A percentile compares a stretch with the other conserved stretches of the same genome.
These are phyloP conservation scores for Eucalyptus shirleyi DNA, from an alignment of 345 rosid genomes.

Conservation along the genomic window DNA sequence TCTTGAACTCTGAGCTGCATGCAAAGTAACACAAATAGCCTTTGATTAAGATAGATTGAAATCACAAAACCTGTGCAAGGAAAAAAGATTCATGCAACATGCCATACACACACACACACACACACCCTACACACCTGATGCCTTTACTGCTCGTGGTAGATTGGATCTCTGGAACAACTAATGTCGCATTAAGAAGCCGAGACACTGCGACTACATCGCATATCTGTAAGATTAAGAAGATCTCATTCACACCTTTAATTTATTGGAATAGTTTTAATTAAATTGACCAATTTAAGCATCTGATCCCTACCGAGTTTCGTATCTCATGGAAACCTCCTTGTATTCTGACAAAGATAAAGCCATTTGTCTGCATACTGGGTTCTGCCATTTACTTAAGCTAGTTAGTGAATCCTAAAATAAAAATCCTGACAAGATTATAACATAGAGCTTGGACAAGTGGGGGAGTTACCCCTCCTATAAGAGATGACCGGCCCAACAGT, in stretches of 20 bases:
- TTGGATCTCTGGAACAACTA: slow-evolving; percentile 93
- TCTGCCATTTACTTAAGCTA: slow-evolving; percentile 16
- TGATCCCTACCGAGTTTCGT: slow-evolving; percentile 73
- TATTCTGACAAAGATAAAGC: slow-evolving; percentile 81
- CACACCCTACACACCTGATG: slow-evolving; percentile 41
- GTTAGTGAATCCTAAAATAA: not conserved
- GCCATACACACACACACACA: not conserved
- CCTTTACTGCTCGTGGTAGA: slow-evolving; percentile 99
- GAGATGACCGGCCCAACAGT: not conserved
- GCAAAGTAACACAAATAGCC: not conserved
- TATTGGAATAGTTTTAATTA: not conserved
- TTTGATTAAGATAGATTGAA: not conserved
- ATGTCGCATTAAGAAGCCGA: slow-evolving; percentile 86
- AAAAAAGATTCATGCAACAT: not conserved
- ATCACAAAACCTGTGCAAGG: not conserved
- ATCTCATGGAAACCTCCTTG: slow-evolving; percentile 99
- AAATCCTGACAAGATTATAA: not conserved
- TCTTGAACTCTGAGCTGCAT: slow-evolving; percentile 89
- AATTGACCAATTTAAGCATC: not conserved
- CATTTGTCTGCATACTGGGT: slow-evolving; percentile 44
- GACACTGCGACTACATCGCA: slow-evolving; percentile 73
- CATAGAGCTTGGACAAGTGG: not conserved
- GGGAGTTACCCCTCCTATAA: not conserved
- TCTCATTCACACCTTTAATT: not conserved
- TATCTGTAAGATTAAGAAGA: slow-evolving; percentile 28